Conservation (phyloP, 139 green algal species). For the Coelastrella sp. region DNA sequence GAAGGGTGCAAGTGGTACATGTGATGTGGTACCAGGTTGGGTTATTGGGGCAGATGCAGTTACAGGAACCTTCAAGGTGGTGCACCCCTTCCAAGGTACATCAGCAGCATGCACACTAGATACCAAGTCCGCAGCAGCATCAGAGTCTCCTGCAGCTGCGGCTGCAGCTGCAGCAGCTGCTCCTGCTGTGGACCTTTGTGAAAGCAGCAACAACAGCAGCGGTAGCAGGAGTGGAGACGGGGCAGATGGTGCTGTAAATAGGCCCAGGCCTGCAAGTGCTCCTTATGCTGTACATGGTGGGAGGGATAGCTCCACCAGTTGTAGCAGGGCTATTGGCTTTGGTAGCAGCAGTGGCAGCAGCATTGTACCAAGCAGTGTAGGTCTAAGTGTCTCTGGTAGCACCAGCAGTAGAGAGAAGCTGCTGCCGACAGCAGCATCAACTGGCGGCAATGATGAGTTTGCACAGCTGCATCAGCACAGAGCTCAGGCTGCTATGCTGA, state of each 20-base stretch:
- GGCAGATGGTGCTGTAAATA: too few relatives aligned
- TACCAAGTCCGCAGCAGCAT: background rate
- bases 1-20: background rate
- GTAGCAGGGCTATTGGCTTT: too few relatives aligned
- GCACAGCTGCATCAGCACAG: too few relatives aligned
- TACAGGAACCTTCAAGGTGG: slow-evolving; percentile 10
- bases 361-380: background rate
- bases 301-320: too few relatives aligned
- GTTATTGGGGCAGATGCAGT: slow-evolving; percentile 18
- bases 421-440: background rate
- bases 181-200: background rate
- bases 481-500: background rate
- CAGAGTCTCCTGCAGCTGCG: background rate
- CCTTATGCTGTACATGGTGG: background rate
- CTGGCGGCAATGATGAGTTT: too few relatives aligned
- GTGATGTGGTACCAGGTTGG: slow-evolving; percentile 14
- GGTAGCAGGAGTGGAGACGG: too few relatives aligned
- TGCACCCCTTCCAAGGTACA: background rate
- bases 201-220: background rate
- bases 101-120: too few relatives aligned
- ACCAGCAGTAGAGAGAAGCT: background rate
- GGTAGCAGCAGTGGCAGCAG: background rate
- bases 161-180: background rate
- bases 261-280: slow-evolving; percentile 13
- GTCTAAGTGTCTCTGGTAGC: background rate